These are phyloP conservation scores for Camelina laxa DNA, from an alignment of 345 rosid species.

Conservation along the genomic window DNA sequence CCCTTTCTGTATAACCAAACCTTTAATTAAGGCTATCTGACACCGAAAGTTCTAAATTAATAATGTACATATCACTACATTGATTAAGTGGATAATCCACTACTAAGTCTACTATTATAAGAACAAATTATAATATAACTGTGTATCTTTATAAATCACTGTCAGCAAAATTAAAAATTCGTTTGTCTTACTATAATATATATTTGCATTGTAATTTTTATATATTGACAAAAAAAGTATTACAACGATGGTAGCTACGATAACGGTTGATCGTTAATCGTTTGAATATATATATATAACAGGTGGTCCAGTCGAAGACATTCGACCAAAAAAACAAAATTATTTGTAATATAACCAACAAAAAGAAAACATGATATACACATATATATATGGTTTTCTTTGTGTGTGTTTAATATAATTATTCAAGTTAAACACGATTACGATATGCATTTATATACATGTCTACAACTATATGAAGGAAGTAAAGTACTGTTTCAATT, in stretches of 20 bases:
- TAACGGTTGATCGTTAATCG: neutral
- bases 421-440: neutral
- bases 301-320: neutral
- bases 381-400: neutral
- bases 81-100: slow-evolving; percentile 18
- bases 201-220: neutral
- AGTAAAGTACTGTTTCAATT: neutral
- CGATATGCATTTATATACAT: neutral
- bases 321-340: neutral
- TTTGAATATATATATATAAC: neutral
- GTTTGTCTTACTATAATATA: neutral
- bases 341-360: neutral
- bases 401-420: neutral
- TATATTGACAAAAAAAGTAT: neutral
- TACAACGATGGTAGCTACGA: neutral
- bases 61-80: slow-evolving; percentile 8
- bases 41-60: slow-evolving; percentile 18
- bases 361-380: neutral
- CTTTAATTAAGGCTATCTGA: neutral
- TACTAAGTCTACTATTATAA: neutral
- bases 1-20: neutral
- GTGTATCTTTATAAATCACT: neutral
- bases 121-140: neutral
- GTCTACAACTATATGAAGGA: neutral
- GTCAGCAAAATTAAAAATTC: neutral